These are phyloP conservation scores for Asparagopsis taxiformis DNA, from an alignment of 31 red algal species.

Conservation along the genomic window DNA sequence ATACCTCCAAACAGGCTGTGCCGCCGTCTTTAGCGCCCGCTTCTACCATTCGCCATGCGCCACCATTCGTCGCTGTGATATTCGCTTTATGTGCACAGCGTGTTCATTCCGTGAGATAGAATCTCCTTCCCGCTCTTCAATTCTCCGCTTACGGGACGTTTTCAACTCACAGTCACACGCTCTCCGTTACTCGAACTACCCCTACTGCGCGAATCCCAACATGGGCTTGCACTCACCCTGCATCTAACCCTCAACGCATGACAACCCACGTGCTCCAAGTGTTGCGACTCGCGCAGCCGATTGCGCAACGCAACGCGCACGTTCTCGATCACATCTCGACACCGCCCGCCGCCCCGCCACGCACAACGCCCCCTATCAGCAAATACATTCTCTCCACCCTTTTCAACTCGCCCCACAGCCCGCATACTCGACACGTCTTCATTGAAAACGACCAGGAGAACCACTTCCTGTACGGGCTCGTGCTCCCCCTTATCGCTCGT, in stretches of 20 bases:
- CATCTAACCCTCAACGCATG: too few species aligned
- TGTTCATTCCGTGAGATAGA: too few species aligned
- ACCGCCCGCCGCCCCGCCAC: conserved; percentile 12
- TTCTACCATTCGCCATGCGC: too few species aligned
- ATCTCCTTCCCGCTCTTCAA: too few species aligned
- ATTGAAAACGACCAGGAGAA: conserved; percentile 41
- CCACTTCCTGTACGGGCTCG: conserved; percentile 64
- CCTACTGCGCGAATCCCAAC: too few species aligned
- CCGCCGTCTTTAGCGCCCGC: too few species aligned
- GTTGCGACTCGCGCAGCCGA: conserved; percentile 16
- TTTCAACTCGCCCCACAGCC: conserved; percentile 27
- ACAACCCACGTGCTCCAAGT: conserved; percentile 30
- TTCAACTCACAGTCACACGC: too few species aligned
- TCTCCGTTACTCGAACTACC: too few species aligned
- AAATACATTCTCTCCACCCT: conserved; percentile 41
- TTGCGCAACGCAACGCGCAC: conserved; percentile 35
- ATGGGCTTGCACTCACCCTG: neutral
- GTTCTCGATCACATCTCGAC: conserved; percentile 64
- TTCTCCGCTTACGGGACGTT: too few species aligned
- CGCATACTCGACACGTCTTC: conserved; percentile 26
- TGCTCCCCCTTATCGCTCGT: conserved; percentile 56
- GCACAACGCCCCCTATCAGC: conserved; percentile 37
- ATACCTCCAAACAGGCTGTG: too few species aligned
- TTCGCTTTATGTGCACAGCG: too few species aligned
- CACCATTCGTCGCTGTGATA: too few species aligned